Conservation (phyloP, 768 basidiomycete genomes). For the Harrya chromipes region DNA sequence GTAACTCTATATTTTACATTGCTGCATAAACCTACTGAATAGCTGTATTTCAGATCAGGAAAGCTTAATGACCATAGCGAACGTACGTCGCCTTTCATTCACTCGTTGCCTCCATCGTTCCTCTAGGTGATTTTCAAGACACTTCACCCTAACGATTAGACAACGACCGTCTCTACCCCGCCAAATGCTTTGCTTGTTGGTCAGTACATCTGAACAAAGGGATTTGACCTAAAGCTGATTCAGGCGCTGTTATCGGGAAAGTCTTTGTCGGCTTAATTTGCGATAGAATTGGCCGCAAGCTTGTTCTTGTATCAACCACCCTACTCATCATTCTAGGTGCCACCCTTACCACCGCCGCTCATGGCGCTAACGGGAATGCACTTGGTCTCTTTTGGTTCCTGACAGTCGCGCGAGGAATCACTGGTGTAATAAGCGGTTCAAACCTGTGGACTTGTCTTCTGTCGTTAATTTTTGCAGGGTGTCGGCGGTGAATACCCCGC, state of each 20-base stretch:
- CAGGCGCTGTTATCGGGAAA: constrained; percentile 63
- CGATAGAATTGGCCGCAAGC: constrained; percentile 71
- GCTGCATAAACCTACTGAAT: not conserved
- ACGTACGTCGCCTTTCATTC: constrained; percentile 37
- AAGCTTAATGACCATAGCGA: constrained; percentile 67
- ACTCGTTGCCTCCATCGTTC: constrained; percentile 6
- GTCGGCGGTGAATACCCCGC: constrained; percentile 80
- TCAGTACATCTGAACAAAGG: constrained; percentile 27
- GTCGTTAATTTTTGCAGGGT: constrained; percentile 38
- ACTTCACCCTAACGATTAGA: constrained; percentile 64
- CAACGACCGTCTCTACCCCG: constrained; percentile 58
- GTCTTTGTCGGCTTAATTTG: constrained; percentile 64
- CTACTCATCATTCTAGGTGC: constrained; percentile 67
- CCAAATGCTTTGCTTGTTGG: constrained; percentile 72
- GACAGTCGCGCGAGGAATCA: constrained; percentile 68
- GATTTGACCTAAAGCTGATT: constrained; percentile 2
- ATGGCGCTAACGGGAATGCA: constrained; percentile 53
- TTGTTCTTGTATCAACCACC: constrained; percentile 69
- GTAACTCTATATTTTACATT: not conserved
- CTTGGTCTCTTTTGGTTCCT: constrained; percentile 72
- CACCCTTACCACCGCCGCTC: constrained; percentile 63
- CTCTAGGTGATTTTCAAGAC: constrained; percentile 59
- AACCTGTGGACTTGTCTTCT: not conserved
- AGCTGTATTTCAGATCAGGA: constrained; percentile 51
- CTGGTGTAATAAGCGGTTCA: constrained; percentile 49